A percentile compares a stretch with the other conserved stretches of the same genome.
Conservation (phyloP, 2,329 filamentous ascomycete genomes). For the Botryotinia globosa region DNA sequence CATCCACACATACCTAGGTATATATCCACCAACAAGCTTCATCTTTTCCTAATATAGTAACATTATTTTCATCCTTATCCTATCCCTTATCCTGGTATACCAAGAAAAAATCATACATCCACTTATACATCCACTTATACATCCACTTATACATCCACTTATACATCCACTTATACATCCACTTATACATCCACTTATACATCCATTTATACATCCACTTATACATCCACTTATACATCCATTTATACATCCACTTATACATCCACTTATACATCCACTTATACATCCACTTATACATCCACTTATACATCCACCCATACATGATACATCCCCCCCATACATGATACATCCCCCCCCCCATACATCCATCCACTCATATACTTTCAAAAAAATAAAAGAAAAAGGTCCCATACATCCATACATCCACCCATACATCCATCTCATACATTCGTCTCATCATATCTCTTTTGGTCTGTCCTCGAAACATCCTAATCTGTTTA, state of each 20-base stretch:
- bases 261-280: neutral
- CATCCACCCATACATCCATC: neutral
- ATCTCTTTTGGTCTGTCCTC: conserved; percentile 4
- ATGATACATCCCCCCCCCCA: too few species aligned
- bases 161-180: neutral
- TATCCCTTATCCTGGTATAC: neutral
- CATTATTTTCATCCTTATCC: neutral
- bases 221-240: neutral
- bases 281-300: neutral
- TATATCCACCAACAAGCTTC: conserved; percentile 4
- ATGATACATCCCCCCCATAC: too few species aligned
- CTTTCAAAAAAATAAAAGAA: too few species aligned
- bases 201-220: neutral
- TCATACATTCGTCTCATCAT: neutral
- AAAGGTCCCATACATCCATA: neutral
- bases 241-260: neutral
- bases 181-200: neutral
- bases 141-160: too few species aligned
- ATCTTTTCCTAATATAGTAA: neutral
- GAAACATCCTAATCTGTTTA: conserved; percentile 7
- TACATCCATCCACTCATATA: neutral
- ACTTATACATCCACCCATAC: neutral
- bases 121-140: neutral
- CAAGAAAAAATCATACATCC: too few species aligned
- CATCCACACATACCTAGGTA: neutral